phyloP scores from a whole-genome alignment of 75 land plant genomes.

The Cunninghamia lanceolata region DNA sequence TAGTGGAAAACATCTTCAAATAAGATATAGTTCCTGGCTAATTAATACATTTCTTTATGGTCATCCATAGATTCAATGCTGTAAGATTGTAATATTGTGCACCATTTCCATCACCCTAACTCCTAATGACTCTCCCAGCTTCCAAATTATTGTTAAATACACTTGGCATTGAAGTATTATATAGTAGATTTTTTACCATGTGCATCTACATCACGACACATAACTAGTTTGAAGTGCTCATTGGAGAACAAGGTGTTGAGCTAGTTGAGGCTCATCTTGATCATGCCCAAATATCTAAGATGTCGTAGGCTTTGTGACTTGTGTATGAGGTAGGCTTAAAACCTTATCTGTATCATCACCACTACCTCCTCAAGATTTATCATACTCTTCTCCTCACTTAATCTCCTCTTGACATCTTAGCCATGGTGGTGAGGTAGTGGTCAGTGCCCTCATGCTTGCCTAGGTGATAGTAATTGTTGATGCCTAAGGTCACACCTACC shows the following conservation, averaged over 20 bases:
- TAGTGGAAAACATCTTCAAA: too few species aligned
- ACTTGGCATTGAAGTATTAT: too few species aligned
- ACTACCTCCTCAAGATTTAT: conserved; percentile 40
- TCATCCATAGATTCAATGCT: too few species aligned
- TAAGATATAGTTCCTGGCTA: too few species aligned
- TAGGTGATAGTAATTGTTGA: background rate
- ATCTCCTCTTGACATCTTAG: background rate
- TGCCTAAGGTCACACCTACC: too few species aligned
- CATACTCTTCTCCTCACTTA: background rate
- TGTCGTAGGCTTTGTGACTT: conserved; percentile 51
- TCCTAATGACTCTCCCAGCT: too few species aligned
- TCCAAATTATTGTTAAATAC: too few species aligned
- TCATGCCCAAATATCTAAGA: conserved; percentile 40
- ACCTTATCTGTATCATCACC: conserved; percentile 43
- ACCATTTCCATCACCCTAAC: too few species aligned
- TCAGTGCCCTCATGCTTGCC: background rate
- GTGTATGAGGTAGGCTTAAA: conserved; percentile 44
- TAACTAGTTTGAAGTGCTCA: conserved; percentile 11
- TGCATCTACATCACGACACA: conserved; percentile 19
- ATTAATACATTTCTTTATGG: too few species aligned
- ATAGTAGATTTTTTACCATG: background rate
- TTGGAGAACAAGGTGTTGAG: conserved; percentile 35
- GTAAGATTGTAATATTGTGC: too few species aligned
- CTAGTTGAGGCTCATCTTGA: conserved; percentile 34
- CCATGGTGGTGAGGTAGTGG: too few species aligned